Evolutionary conservation across 768 basidiomycete species (phyloP), one percentile per base, ranked within the genome.

Genomic region (Rhodotorula diobovata): DNA sequence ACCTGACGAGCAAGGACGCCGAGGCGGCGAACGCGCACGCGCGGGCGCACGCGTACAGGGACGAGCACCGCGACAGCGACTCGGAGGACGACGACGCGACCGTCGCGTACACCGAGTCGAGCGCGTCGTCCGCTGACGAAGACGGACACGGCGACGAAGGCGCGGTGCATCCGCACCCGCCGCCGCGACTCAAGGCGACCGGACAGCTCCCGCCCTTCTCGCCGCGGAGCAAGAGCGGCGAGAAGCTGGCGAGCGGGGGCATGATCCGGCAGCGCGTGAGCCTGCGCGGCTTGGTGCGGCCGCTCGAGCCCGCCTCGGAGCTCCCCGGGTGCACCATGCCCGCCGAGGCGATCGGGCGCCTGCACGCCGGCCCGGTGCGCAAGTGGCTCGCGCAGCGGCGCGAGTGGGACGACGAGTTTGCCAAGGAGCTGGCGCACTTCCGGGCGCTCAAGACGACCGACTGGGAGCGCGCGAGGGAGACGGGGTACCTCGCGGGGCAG

Each of bases 211-310:
- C 73, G 4, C 43, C 53, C 8, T 74, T 74, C 59, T 46, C 64
- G 8, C 32, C 30, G 8, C 46, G 9, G 7, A 8, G 20, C 12
- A 1, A 4, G 25, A 16, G 25, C 32, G 20, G 15, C 73, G 50
- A 9, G 84, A 84, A 45, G 32, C 56, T 53, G 81, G 55, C 34
- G 10, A 34, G 18, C 18, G 55, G 32, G 34, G 37, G 84, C 39
- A 96, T 98, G 88, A 90, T 98, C 66, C 87, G 95, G 46, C 94
- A 98, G 80, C 85, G 96, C 32, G 87, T 98, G 35, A 88, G 89
- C 1, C 90, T 87, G 1, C 84, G 84, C 21, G 96, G 96, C 16
- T 79, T 87, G n/a, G 82, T 91, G 34, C 87, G 93, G 28, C 83
- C 89, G 0, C 81, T 99, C 39, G 94, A 97, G 74, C 82, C 88